phyloP scores from a whole-genome alignment of 495 filamentous ascomycete species.

The Oidiodendron maius region DNA sequence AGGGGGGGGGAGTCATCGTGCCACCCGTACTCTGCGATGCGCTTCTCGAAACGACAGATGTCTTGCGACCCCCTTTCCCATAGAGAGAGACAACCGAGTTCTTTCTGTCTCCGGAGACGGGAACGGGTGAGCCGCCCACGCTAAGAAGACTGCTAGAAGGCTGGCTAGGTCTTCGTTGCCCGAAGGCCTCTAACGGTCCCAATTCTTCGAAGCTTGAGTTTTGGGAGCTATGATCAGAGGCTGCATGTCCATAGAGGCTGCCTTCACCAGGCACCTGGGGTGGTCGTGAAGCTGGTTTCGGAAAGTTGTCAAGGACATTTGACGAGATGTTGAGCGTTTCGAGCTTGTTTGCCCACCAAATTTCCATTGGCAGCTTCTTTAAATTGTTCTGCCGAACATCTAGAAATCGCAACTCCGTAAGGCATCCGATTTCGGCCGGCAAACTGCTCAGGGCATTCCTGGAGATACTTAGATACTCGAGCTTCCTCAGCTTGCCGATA shows the following conservation, averaged over 20 bases:
- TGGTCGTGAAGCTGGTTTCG: conserved; percentile 65
- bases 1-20: conserved; percentile 46
- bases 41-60: conserved; percentile 68
- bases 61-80: conserved; percentile 70
- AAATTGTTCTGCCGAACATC: conserved; percentile 92
- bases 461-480: conserved; percentile 91
- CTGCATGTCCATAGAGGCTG: conserved; percentile 37
- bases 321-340: conserved; percentile 93
- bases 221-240: conserved; percentile 45
- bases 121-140: conserved; percentile 64
- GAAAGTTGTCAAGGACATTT: conserved; percentile 84
- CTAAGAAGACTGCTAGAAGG: conserved; percentile 68
- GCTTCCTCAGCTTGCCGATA: conserved; percentile 73
- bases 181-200: conserved; percentile 56
- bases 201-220: conserved; percentile 76
- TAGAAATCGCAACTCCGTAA: conserved; percentile 75
- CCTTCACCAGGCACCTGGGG: conserved; percentile 51
- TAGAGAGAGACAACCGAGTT: conserved; percentile 75
- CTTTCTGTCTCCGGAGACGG: conserved; percentile 58
- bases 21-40: conserved; percentile 35
- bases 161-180: conserved; percentile 74
- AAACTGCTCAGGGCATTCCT: conserved; percentile 80
- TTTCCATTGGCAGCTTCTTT: conserved; percentile 76
- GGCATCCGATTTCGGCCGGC: conserved; percentile 77
- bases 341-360: conserved; percentile 86